Base-by-base conservation (phyloP, 2,329 filamentous ascomycete species). In the Fusarium anthophilum region DNA sequence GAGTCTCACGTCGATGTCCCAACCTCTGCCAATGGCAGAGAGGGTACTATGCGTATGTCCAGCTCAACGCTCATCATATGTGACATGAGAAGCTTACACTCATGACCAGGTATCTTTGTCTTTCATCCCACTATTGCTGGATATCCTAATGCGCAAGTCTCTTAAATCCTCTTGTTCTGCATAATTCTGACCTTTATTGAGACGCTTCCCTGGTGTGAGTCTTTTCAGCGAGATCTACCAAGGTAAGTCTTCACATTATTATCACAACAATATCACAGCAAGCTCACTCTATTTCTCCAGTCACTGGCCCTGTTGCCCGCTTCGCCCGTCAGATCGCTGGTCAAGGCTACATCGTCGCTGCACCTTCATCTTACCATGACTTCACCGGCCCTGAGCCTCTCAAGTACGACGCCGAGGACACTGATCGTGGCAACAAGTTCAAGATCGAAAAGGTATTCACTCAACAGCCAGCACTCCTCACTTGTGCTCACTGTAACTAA, bases 161-260 rank as follows among this genome's bases (percentile, higher is more conserved):
- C 15, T 9, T 8, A 13, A 17, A 22, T 20, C 22, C 18, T 22
- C 9, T 17, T 37, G 20, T 8, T 28, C 10, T 32, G 17, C 14
- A 9, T 14, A 22, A n/a, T 22, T 24, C 68, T 79, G 24, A 77
- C 35, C 13, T 32, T 22, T 5, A 17, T 17, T 7, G 67, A 90
- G 90, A 37, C 86, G 87, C 56, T 98, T 97, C 79, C 95, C 95
- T 0, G 95, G 93, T 26, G 93, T 98, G 10, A 92, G 94, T 20
- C 87, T 98, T 64, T 98, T 97, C 81, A 95, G 92, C 77, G 95
- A 98, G 84, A 98, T 98, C 79, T 98, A 98, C 80, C 95, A 98
- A 91, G 95, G 94, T 95, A n/a, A 59, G 66, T 18, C 20, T 54
- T 44, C 24, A 15, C 18, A 24, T 18, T 8, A 53, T 30, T 41